phyloP scores from a whole-genome alignment of 1,284 basidiomycete species.

The Pascua sp. region DNA sequence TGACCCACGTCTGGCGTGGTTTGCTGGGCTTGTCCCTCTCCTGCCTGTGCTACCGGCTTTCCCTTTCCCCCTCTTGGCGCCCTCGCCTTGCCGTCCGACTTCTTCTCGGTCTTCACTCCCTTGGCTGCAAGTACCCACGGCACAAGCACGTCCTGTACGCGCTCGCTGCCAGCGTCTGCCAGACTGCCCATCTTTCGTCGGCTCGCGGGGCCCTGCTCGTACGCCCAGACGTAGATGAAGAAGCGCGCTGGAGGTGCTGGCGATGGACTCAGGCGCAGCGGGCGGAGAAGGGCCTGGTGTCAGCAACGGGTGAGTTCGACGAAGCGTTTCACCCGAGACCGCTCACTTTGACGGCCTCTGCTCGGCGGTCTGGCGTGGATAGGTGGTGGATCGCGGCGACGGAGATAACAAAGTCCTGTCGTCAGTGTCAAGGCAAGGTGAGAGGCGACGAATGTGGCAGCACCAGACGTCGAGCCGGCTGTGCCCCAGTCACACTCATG shows the following conservation, averaged over 20 bases:
- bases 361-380: constrained; percentile 68
- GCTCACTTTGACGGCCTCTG: constrained; percentile 66
- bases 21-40: not conserved
- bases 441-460: not conserved
- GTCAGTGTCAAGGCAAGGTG: not conserved
- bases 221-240: constrained; percentile 97
- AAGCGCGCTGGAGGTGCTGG: constrained; percentile 60
- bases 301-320: too few species aligned
- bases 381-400: constrained; percentile 95
- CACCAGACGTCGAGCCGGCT: not conserved
- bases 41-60: not conserved
- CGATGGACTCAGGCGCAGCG: constrained; percentile 56
- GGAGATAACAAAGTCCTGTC: constrained; percentile 86
- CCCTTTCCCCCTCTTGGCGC: not conserved
- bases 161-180: constrained; percentile 12
- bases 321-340: too few species aligned
- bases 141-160: constrained; percentile 64
- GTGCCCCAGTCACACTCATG: too few species aligned
- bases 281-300: constrained; percentile 62
- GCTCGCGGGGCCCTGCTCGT: constrained; percentile 82
- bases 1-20: not conserved
- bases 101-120: constrained; percentile 20
- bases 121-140: constrained; percentile 58
- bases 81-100: not conserved
- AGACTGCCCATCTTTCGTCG: constrained; percentile 61